Base-by-base conservation (phyloP, 257 asterid species). In the Solanum ossicruentum region DNA sequence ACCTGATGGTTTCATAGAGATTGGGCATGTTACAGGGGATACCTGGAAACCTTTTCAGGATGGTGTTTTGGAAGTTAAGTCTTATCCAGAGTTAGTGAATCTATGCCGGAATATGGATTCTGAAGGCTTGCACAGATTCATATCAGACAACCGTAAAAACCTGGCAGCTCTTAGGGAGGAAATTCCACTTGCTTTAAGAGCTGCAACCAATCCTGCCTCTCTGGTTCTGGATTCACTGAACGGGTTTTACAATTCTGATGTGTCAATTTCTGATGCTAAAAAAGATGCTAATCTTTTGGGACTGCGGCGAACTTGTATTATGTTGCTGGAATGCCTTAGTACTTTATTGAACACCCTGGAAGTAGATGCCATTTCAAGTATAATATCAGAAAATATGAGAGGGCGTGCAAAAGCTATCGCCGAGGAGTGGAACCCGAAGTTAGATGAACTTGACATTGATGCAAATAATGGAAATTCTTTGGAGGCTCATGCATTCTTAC, bases 401-500 rank as follows among this genome's bases (percentile, higher is more conserved):
- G 96, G 91, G 82, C 92, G 94, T 58, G 99, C 99, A 58, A 95
- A 94, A 87, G 87, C 87, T 85, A 92, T 94, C 83, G 99, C 99
- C 57, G 99, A 94, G 87, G 96, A 90, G 85, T 97, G 99, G 99
- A 95, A 92, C 83, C 99, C 97, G 3, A 95, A 91, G 93, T 89
- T 97, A 63, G 98, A 92, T 85, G 92, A 94, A 88, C 98, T 97
- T 83, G 98, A 95, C 60, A 88, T 89, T 86, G 99, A 97, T 94
- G 99, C 98, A 81, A 92, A 92, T 91, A 92, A 92, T 86, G 99
- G 99, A 75, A 97, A 97, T 89, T 97, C 99, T 60, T 85, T 97
- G 58, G 99, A 97, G 89, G 99, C 99, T 83, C 99, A 95, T 92
- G 99, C 99, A 57, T 97, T 97, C 87, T 92, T 97, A 70, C 99